Evolutionary conservation across 106 monocot species (phyloP).

Genomic region (Triglochin maritima): DNA sequence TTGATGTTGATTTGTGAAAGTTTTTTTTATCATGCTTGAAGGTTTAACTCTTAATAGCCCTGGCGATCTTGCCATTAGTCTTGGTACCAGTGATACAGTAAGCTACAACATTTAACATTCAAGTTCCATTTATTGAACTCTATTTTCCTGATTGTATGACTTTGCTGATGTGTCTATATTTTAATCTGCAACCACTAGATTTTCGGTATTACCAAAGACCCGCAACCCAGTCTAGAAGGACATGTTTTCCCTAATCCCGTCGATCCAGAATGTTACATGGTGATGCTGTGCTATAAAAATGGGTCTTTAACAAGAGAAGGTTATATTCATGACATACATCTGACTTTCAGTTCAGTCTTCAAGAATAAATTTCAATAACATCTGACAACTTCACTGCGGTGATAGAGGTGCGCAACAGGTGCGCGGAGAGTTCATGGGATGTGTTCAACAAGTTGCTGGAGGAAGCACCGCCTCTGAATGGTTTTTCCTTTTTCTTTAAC

Average conservation of each 20-base stretch:
- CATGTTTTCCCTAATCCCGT: conserved; percentile 96
- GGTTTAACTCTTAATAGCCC: conserved; percentile 84
- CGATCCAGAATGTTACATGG: conserved; percentile 91
- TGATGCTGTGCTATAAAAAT: conserved; percentile 95
- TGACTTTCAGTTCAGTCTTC: not conserved
- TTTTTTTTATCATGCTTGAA: conserved; percentile 16
- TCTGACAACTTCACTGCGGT: not conserved
- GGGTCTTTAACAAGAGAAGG: conserved; percentile 94
- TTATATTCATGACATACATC: conserved; percentile 1
- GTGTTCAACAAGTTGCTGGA: conserved; percentile 14
- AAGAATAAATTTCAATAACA: not conserved
- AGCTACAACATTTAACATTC: conserved; percentile 8
- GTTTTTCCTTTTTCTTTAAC: conserved; percentile 1
- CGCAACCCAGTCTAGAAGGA: conserved; percentile 76
- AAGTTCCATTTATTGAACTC: not conserved
- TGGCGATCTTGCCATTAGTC: conserved; percentile 93
- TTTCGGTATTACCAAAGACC: conserved; percentile 81
- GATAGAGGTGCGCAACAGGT: conserved; percentile 19
- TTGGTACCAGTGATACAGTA: conserved; percentile 98
- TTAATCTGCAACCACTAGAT: conserved; percentile 31
- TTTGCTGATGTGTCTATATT: not conserved
- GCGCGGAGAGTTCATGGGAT: conserved; percentile 19
- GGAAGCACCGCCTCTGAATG: conserved; percentile 14
- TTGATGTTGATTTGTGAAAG: not conserved
- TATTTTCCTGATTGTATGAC: not conserved